Conservation (phyloP, 495 filamentous ascomycete genomes). For the Apiosordaria backusii region DNA sequence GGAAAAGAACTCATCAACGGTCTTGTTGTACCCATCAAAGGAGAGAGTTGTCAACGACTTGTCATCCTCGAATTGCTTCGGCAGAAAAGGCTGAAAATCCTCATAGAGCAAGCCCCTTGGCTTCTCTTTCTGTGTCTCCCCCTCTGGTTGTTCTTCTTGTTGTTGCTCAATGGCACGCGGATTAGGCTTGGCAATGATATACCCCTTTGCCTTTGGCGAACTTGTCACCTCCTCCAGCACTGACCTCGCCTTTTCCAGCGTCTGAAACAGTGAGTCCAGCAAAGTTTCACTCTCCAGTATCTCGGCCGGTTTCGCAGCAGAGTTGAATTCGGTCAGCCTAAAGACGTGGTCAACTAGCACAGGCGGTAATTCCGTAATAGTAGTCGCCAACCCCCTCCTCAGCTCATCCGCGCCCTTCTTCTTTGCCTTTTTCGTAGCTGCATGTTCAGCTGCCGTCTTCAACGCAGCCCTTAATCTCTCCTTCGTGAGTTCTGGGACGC, state of each 20-base stretch:
- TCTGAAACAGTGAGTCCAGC: constrained; percentile 58
- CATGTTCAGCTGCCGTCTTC: constrained; percentile 53
- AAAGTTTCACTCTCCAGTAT: constrained; percentile 64
- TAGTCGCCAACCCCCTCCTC: constrained; percentile 72
- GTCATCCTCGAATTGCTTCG: constrained; percentile 73
- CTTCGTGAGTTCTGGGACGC: constrained; percentile 67
- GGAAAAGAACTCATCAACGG: constrained; percentile 94
- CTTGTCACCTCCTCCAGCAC: constrained; percentile 60
- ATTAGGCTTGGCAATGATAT: constrained; percentile 76
- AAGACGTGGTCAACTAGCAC: constrained; percentile 84
- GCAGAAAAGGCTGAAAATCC: constrained; percentile 92
- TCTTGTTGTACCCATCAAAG: constrained; percentile 83
- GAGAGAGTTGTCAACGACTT: constrained; percentile 61
- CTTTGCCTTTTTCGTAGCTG: constrained; percentile 65
- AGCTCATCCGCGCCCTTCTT: constrained; percentile 70
- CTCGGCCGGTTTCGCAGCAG: constrained; percentile 58
- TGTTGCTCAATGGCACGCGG: constrained; percentile 19
- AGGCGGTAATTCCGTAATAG: constrained; percentile 82
- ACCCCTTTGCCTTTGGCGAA: constrained; percentile 62
- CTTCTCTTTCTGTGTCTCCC: constrained; percentile 38
- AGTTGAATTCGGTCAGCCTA: constrained; percentile 61
- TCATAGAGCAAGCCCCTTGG: constrained; percentile 67
- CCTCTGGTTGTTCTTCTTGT: constrained; percentile 40
- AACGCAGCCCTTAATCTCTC: constrained; percentile 68
- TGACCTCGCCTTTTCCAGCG: constrained; percentile 63